Evolutionary conservation across 768 basidiomycete genomes (phyloP).

Genomic region (Xerocomellus chrysenteron): DNA sequence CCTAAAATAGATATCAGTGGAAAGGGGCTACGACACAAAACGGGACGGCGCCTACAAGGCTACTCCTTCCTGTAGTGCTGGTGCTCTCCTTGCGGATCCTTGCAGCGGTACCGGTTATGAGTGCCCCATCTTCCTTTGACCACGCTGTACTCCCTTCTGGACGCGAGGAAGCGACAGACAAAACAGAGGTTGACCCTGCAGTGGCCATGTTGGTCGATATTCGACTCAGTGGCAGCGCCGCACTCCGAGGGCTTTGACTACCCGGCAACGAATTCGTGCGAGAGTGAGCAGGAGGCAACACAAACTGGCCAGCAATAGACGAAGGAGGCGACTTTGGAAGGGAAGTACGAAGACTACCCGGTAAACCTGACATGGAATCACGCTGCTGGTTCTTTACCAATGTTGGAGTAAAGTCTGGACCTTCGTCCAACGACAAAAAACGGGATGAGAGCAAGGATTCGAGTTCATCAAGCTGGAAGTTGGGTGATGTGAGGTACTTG

Average conservation of each 20-base stretch:
- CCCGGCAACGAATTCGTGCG: slow-evolving; percentile 40
- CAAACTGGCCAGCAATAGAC: slow-evolving; percentile 45
- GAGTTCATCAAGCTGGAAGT: slow-evolving; percentile 73
- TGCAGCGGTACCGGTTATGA: slow-evolving; percentile 37
- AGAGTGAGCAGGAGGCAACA: slow-evolving; percentile 35
- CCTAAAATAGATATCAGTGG: slow-evolving; percentile 23
- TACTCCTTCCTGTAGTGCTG: slow-evolving; percentile 38
- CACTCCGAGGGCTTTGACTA: slow-evolving; percentile 36
- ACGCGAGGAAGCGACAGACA: slow-evolving; percentile 43
- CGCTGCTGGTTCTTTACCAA: slow-evolving; percentile 63
- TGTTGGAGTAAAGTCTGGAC: slow-evolving; percentile 68
- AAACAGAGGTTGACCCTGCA: slow-evolving; percentile 36
- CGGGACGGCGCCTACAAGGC: slow-evolving; percentile 13
- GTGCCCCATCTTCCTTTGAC: slow-evolving; percentile 37
- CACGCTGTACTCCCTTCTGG: slow-evolving; percentile 37
- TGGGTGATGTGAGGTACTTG: slow-evolving; percentile 64
- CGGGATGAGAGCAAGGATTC: slow-evolving; percentile 74
- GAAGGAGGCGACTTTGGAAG: slow-evolving; percentile 48
- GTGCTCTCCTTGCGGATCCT: slow-evolving; percentile 54
- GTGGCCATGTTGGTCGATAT: slow-evolving; percentile 33
- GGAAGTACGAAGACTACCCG: slow-evolving; percentile 42
- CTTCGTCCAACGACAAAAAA: slow-evolving; percentile 68
- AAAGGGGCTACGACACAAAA: slow-evolving; percentile 1
- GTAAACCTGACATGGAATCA: slow-evolving; percentile 49
- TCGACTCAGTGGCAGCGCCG: slow-evolving; percentile 36